phyloP scores from a whole-genome alignment of 2,329 filamentous ascomycete species.

The Rhynchosporium secalis region DNA sequence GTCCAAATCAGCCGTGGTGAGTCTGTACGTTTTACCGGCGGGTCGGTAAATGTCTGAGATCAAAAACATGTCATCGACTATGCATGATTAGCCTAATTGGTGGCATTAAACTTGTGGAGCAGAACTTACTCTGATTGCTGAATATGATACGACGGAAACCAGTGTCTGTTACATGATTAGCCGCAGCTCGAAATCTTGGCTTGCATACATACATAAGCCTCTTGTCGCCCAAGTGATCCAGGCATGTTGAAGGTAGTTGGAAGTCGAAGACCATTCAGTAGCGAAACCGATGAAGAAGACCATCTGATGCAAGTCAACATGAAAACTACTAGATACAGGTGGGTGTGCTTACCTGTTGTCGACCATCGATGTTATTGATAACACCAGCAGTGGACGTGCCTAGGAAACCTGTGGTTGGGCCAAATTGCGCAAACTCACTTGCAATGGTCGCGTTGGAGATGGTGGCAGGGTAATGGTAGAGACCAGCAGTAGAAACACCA shows the following conservation, averaged over 20 bases:
- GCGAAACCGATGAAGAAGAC: conserved; percentile 58
- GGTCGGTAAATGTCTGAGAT: conserved; percentile 52
- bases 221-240: conserved; percentile 64
- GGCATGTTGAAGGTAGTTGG: conserved; percentile 60
- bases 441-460: conserved; percentile 55
- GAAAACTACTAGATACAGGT: not conserved
- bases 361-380: conserved; percentile 57
- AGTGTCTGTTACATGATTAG: conserved; percentile 28
- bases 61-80: conserved; percentile 63
- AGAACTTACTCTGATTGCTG: conserved; percentile 30
- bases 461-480: conserved; percentile 59
- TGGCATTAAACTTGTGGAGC: conserved; percentile 17
- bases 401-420: conserved; percentile 44
- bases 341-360: conserved; percentile 47
- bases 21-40: conserved; percentile 49
- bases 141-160: conserved; percentile 34
- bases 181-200: not conserved
- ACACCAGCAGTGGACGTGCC: conserved; percentile 53
- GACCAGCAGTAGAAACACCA: conserved; percentile 50
- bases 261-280: conserved; percentile 48
- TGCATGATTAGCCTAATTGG: conserved; percentile 23
- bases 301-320: conserved; percentile 43
- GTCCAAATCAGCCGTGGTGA: conserved; percentile 49
- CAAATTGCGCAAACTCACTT: conserved; percentile 56
- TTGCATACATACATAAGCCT: conserved; percentile 45